These are phyloP conservation scores for Anthostomella pinea DNA, from an alignment of 2,329 filamentous ascomycete genomes.

Conservation along the genomic window DNA sequence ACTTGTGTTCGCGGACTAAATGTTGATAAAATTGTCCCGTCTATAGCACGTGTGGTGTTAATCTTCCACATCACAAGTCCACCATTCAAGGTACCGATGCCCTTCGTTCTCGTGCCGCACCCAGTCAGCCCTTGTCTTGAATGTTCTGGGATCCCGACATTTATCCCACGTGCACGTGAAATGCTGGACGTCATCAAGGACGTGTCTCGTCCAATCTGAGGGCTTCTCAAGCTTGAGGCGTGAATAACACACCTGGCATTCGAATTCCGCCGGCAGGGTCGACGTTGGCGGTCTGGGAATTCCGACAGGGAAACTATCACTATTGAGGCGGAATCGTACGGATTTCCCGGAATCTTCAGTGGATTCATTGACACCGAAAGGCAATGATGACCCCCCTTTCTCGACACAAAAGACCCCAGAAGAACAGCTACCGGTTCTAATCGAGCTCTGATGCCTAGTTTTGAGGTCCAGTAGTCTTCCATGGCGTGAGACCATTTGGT, in stretches of 20 bases:
- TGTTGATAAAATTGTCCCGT: conserved; percentile 94
- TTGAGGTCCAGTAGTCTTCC: conserved; percentile 70
- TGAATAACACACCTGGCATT: conserved; percentile 84
- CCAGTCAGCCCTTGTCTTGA: conserved; percentile 96
- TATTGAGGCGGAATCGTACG: conserved; percentile 65
- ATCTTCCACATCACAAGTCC: conserved; percentile 78
- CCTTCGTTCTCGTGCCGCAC: conserved; percentile 91
- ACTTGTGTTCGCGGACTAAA: conserved; percentile 86
- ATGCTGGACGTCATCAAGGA: conserved; percentile 89
- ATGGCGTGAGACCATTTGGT: conserved; percentile 77
- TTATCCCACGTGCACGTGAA: conserved; percentile 88
- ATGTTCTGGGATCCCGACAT: conserved; percentile 83
- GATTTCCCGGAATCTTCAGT: conserved; percentile 57
- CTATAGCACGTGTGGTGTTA: conserved; percentile 81
- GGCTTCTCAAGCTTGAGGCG: conserved; percentile 85
- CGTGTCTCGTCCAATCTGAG: conserved; percentile 95
- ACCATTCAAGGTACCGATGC: conserved; percentile 87
- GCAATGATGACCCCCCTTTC: conserved; percentile 62
- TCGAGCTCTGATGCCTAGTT: conserved; percentile 65
- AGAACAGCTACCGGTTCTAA: conserved; percentile 53
- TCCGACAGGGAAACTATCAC: conserved; percentile 75
- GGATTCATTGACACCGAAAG: conserved; percentile 58
- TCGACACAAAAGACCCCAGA: conserved; percentile 62
- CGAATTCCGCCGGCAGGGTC: conserved; percentile 79
- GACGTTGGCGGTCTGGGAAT: conserved; percentile 79